Conservation (phyloP, 1,139 yeast genomes). For the Pichia cactophila region DNA sequence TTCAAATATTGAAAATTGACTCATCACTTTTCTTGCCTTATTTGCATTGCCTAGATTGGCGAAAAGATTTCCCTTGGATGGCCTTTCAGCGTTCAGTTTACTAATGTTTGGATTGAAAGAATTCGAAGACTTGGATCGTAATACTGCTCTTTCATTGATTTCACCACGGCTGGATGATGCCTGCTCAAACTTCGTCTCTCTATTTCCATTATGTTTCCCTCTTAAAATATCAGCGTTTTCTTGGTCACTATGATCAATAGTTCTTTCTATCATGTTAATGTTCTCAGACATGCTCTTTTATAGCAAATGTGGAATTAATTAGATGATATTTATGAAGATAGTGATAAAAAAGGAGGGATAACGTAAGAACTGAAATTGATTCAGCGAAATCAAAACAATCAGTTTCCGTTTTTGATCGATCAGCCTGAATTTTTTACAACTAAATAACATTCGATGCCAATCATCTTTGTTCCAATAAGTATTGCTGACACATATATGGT, state of each 20-base stretch:
- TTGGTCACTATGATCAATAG: background rate
- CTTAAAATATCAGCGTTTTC: background rate
- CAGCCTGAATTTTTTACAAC: background rate
- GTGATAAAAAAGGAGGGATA: background rate
- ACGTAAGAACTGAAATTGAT: too few relatives aligned
- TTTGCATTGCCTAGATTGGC: conserved; percentile 6
- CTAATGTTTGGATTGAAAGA: conserved; percentile 1
- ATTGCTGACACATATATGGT: background rate
- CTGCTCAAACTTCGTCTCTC: background rate
- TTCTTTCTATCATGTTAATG: background rate
- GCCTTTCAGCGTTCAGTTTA: background rate
- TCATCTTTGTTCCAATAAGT: too few relatives aligned
- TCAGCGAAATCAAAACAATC: background rate
- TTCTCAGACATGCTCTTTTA: background rate
- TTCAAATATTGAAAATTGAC: conserved; percentile 6
- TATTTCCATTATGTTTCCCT: background rate
- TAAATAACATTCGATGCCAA: too few relatives aligned
- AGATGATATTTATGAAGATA: background rate
- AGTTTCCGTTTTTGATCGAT: background rate
- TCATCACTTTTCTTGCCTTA: conserved; percentile 18
- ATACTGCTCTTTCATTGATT: conserved; percentile 8
- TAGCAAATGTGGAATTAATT: background rate
- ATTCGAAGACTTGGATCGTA: conserved; percentile 24
- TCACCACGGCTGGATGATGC: background rate
- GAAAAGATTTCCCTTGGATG: background rate